Percentiles rank a stretch among this genome's conserved stretches.
Evolutionary conservation across 768 basidiomycete genomes (phyloP).

Genomic region (Leccinellum luteum): DNA sequence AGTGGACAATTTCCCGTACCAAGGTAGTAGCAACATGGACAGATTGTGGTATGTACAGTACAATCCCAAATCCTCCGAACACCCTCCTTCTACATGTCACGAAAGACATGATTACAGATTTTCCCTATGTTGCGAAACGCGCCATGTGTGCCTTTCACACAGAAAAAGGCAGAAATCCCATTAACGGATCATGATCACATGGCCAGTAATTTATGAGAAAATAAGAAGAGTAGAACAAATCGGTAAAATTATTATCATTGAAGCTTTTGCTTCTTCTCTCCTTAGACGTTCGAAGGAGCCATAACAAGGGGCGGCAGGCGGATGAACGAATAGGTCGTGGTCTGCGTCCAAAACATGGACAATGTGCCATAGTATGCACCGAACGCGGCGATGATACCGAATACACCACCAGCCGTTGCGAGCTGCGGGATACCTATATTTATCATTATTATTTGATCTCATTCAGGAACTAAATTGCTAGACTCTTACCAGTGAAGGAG

Average conservation of each 20-base stretch:
- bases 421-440: conserved; percentile 19
- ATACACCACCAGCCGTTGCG: conserved; percentile 26
- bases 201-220: not conserved
- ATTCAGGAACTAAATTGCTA: not conserved
- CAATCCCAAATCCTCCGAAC: not conserved
- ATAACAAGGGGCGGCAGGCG: conserved; percentile 21
- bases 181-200: not conserved
- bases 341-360: conserved; percentile 29
- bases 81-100: not conserved
- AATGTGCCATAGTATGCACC: conserved; percentile 30
- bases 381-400: conserved; percentile 27
- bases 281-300: conserved; percentile 17
- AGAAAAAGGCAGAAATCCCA: not conserved
- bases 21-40: not conserved
- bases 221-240: not conserved
- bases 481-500: conserved; percentile 25
- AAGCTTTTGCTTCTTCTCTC: not conserved
- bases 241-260: not conserved
- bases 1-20: not conserved
- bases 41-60: conserved; percentile 1
- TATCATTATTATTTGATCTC: not conserved
- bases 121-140: not conserved
- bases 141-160: not conserved
- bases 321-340: conserved; percentile 27
- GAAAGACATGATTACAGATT: not conserved